Evolutionary conservation across 208 protist species (phyloP).

Genomic region (Wallacemonas sp.): DNA sequence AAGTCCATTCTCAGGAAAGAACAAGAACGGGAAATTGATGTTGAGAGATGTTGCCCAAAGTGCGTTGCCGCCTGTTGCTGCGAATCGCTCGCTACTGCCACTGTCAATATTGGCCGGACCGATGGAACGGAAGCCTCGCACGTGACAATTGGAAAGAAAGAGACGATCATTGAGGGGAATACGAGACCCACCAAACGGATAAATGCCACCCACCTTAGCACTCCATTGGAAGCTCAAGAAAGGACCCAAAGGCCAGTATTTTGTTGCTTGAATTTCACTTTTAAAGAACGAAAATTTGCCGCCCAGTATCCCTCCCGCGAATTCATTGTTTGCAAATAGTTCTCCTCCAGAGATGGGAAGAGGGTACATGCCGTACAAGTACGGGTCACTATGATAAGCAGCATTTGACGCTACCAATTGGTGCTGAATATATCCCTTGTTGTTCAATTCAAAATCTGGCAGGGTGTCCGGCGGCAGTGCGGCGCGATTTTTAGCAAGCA

Average conservation of each 20-base stretch:
- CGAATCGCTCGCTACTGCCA: conserved; percentile 41
- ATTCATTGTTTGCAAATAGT: conserved; percentile 52
- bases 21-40: conserved; percentile 82
- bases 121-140: conserved; percentile 77
- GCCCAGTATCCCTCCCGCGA: conserved; percentile 58
- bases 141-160: conserved; percentile 76
- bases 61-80: conserved; percentile 81
- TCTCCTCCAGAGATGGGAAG: conserved; percentile 71
- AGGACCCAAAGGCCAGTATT: conserved; percentile 68
- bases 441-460: conserved; percentile 52
- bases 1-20: conserved; percentile 81
- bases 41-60: conserved; percentile 80
- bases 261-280: conserved; percentile 64
- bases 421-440: conserved; percentile 77
- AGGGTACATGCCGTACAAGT: conserved; percentile 83
- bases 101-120: conserved; percentile 75
- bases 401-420: conserved; percentile 45
- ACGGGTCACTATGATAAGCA: conserved; percentile 71
- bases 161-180: conserved; percentile 85
- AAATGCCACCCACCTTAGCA: conserved; percentile 62
- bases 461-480: conserved; percentile 29
- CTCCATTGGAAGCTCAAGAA: conserved; percentile 82
- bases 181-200: conserved; percentile 49
- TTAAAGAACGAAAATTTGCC: conserved; percentile 71
- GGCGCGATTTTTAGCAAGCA: conserved; percentile 52